Base-by-base conservation (phyloP, 805 yeast genomes). In the Pichia sporocuriosa region DNA sequence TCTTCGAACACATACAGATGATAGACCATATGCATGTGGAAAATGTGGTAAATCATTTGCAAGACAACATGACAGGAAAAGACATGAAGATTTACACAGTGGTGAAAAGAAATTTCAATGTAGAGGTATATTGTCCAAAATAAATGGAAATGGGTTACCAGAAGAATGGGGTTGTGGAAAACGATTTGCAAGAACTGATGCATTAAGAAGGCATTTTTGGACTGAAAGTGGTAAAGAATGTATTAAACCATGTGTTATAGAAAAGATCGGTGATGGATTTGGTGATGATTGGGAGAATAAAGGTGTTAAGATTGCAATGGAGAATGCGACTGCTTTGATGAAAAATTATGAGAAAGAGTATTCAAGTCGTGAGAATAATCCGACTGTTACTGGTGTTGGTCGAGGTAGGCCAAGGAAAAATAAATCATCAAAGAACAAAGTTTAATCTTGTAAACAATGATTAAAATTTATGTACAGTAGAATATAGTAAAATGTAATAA, bases 1-100 rank as follows among this genome's bases (percentile, higher is more conserved):
- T 63, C 66, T 84, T 56, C 69, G 96, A 44, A 90, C 97, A 0
- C 98, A 85, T 58, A 84, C 94, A 0, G 83, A 83, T 56, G 94
- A 84, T 55, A 65, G 88, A 40, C 94, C 93, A 6, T 84, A 76
- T 54, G 68, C 76, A 7, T 84, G 95, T 61, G 66, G 72, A 12
- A 69, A 75, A 4, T 84, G 94, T 63, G 87, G 86, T 4, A 84
- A 84, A 58, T 84, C 89, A 1, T 84, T 84, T 67, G 89, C 89
- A 6, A 63, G 93, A 45, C 81, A 79, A 42, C 93, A 84, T 54
- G 93, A 84, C 58, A 65, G 81, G 45, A 81, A 79, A 55, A 68
- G 93, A 42, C 93, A 84, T 54, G 89, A 81, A 53, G 77, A 78
- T 52, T 65, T 84, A 44, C 94, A 84, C 55, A 68, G 80, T 4